These are phyloP conservation scores for Hypoxylon subgilvum DNA, from an alignment of 495 filamentous ascomycete genomes.

Conservation along the genomic window DNA sequence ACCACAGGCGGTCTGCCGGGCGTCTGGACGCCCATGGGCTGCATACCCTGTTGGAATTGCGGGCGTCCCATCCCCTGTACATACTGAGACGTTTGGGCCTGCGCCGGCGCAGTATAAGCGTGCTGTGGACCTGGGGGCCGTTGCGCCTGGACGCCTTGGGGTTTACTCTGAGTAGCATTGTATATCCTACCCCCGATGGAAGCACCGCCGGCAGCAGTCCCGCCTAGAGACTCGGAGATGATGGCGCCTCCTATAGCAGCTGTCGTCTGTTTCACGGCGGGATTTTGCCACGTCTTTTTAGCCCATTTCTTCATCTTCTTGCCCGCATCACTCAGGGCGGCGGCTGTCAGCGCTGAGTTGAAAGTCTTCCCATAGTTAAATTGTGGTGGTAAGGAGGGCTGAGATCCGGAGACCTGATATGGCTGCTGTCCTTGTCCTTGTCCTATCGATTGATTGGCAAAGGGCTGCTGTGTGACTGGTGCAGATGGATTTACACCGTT, in stretches of 20 bases:
- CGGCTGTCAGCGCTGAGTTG: slow-evolving; percentile 29
- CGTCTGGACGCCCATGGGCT: slow-evolving; percentile 23
- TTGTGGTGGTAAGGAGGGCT: slow-evolving; percentile 4
- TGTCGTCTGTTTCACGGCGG: slow-evolving; percentile 35
- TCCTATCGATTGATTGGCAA: slow-evolving; percentile 7
- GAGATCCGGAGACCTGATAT: not conserved
- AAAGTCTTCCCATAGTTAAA: slow-evolving; percentile 23
- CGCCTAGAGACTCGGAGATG: slow-evolving; percentile 34
- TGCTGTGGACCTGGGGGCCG: slow-evolving; percentile 34
- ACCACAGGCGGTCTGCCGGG: slow-evolving; percentile 32
- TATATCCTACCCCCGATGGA: slow-evolving; percentile 32
- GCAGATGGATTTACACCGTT: not conserved
- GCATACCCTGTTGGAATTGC: slow-evolving; percentile 21
- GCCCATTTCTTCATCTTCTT: slow-evolving; percentile 44
- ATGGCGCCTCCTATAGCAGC: slow-evolving; percentile 32
- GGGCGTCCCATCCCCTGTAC: slow-evolving; percentile 9
- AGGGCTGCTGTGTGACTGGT: slow-evolving; percentile 1
- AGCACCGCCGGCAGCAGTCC: slow-evolving; percentile 27
- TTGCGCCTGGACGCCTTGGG: slow-evolving; percentile 12
- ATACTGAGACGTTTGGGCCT: slow-evolving; percentile 20
- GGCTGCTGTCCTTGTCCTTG: slow-evolving; percentile 21
- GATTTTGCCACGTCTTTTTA: slow-evolving; percentile 36
- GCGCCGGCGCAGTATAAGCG: slow-evolving; percentile 33
- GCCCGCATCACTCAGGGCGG: slow-evolving; percentile 33
- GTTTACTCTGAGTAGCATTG: slow-evolving; percentile 4